A percentile compares a stretch with the other conserved stretches of the same genome.
Evolutionary conservation across 306 rosid genomes (phyloP).

Genomic region (Rosa rugosa): DNA sequence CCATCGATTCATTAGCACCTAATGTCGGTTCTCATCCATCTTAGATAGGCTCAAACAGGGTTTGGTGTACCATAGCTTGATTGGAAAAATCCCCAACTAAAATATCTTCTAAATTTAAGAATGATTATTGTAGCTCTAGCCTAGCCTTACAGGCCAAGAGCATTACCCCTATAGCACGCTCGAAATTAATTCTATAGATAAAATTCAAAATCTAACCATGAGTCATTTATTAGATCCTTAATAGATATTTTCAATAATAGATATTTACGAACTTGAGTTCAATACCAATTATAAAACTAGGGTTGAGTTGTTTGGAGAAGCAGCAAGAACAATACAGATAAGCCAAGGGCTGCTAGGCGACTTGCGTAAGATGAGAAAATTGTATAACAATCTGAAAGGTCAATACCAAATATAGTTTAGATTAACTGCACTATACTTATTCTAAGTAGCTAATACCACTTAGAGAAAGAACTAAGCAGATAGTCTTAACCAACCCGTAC

Average conservation of each 20-base stretch:
- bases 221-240: background rate
- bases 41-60: background rate
- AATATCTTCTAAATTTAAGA: background rate
- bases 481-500: slow-evolving; percentile 19
- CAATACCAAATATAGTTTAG: background rate
- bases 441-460: background rate
- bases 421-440: background rate
- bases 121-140: background rate
- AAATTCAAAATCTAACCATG: background rate
- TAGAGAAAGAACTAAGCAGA: background rate
- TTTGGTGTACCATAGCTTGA: background rate
- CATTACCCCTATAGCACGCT: background rate
- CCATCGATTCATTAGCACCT: background rate
- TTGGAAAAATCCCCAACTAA: background rate
- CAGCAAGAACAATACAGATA: background rate
- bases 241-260: background rate
- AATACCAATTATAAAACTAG: background rate
- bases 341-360: background rate
- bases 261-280: background rate
- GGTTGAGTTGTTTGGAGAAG: background rate
- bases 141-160: background rate
- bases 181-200: background rate
- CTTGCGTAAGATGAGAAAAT: slow-evolving; percentile 10
- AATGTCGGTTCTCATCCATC: background rate
- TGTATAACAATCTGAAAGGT: background rate